Evolutionary conservation across 2,329 filamentous ascomycete genomes (phyloP).

Genomic region (Ceratocystiopsis sp.): DNA sequence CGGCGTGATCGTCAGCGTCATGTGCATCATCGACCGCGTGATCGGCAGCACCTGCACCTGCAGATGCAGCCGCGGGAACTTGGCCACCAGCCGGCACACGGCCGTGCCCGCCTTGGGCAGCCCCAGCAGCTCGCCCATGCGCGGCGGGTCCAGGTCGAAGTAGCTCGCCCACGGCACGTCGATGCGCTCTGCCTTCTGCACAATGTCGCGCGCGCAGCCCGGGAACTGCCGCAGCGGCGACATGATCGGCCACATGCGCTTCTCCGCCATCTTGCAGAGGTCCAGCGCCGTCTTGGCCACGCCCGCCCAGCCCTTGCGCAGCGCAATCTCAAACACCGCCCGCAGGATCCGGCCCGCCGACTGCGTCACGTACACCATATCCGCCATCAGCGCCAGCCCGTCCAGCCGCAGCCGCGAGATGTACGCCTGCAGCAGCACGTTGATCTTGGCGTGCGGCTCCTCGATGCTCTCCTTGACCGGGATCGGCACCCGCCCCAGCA

Average conservation of each 20-base stretch:
- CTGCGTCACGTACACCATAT: slow-evolving; percentile 97
- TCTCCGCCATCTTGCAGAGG: slow-evolving; percentile 97
- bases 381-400: slow-evolving; percentile 88
- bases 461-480: slow-evolving; percentile 97
- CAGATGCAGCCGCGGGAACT: slow-evolving; percentile 84
- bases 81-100: slow-evolving; percentile 73
- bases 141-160: slow-evolving; percentile 88
- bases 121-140: slow-evolving; percentile 87
- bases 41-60: slow-evolving; percentile 90
- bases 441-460: slow-evolving; percentile 94
- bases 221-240: slow-evolving; percentile 84
- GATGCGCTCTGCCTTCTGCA: slow-evolving; percentile 86
- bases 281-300: slow-evolving; percentile 87
- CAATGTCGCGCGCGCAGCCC: slow-evolving; percentile 62
- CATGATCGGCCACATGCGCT: slow-evolving; percentile 99
- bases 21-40: slow-evolving; percentile 78
- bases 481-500: slow-evolving; percentile 78
- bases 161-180: slow-evolving; percentile 88
- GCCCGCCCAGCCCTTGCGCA: slow-evolving; percentile 90
- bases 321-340: slow-evolving; percentile 90
- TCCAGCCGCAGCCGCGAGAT: slow-evolving; percentile 91
- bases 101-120: slow-evolving; percentile 70
- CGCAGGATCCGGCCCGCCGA: slow-evolving; percentile 91
- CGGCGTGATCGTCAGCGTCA: slow-evolving; percentile 81
- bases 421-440: slow-evolving; percentile 89